Conservation (phyloP, 1,284 basidiomycete species). For the Stereum hirsutum region DNA sequence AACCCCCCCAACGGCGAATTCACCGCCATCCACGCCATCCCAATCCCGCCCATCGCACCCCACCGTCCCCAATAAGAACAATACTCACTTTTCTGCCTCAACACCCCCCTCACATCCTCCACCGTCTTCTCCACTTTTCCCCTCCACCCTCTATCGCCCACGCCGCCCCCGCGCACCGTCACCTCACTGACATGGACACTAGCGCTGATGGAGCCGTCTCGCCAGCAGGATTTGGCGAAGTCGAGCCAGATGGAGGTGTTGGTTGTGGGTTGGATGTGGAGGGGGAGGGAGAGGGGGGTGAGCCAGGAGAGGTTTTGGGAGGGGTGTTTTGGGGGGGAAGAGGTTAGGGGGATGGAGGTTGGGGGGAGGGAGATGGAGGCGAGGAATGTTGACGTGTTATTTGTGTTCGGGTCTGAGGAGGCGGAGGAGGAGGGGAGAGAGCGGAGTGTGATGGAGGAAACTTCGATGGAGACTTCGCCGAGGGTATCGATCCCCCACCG, state of each 20-base stretch:
- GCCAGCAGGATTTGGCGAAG: constrained; percentile 55
- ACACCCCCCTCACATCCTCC: constrained; percentile 32
- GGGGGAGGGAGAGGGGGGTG: constrained; percentile 38
- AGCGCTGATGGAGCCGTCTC: constrained; percentile 36
- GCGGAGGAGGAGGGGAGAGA: constrained; percentile 29
- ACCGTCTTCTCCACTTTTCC: too few species aligned
- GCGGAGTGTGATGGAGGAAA: constrained; percentile 38
- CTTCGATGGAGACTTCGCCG: constrained; percentile 44
- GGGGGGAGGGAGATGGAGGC: constrained; percentile 35
- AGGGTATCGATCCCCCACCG: constrained; percentile 53
- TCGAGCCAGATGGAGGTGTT: constrained; percentile 37
- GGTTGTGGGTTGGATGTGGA: constrained; percentile 45
- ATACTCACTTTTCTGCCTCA: constrained; percentile 45
- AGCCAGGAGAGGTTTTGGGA: constrained; percentile 44
- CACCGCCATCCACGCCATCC: too few species aligned
- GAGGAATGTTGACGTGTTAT: too few species aligned
- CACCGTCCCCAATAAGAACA: neutral
- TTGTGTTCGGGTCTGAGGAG: too few species aligned
- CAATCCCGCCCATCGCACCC: too few species aligned
- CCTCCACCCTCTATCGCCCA: constrained; percentile 39
- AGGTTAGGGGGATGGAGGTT: constrained; percentile 46
- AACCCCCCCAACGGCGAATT: too few species aligned
- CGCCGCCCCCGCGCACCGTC: constrained; percentile 41
- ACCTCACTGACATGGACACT: constrained; percentile 31
- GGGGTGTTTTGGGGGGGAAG: constrained; percentile 33